Conservation (phyloP, 1,284 basidiomycete genomes). For the Vanrija sp. region DNA sequence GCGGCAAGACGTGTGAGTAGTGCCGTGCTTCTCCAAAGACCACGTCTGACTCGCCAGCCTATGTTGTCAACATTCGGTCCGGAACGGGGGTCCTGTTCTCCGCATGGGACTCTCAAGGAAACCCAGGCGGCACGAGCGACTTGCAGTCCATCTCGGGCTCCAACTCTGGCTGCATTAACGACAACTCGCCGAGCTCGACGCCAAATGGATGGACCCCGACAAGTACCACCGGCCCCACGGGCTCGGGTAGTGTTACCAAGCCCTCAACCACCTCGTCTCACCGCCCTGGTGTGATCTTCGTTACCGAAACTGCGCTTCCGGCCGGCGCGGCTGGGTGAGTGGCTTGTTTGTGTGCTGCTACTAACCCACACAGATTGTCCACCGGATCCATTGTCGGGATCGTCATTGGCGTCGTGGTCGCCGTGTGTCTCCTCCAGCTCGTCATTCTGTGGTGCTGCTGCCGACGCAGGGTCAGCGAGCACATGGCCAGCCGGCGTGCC, state of each 20-base stretch:
- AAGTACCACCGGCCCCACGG: slow-evolving; percentile 20
- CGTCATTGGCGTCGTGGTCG: slow-evolving; percentile 31
- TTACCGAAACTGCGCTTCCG: background rate
- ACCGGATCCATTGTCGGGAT: slow-evolving; percentile 41
- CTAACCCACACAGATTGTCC: slow-evolving; percentile 16
- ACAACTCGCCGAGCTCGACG: slow-evolving; percentile 32
- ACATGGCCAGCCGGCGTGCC: slow-evolving; percentile 29
- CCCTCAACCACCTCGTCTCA: background rate
- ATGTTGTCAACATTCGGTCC: slow-evolving; percentile 34
- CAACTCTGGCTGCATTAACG: slow-evolving; percentile 25
- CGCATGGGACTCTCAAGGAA: slow-evolving; percentile 28
- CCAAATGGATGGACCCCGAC: slow-evolving; percentile 4
- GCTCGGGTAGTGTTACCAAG: slow-evolving; percentile 31
- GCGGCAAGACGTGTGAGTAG: background rate
- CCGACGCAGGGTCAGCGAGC: slow-evolving; percentile 26
- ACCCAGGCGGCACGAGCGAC: slow-evolving; percentile 32
- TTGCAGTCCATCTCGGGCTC: slow-evolving; percentile 24
- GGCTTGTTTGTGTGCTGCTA: background rate
- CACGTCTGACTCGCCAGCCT: slow-evolving; percentile 13
- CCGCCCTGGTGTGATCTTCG: background rate
- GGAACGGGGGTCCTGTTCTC: slow-evolving; percentile 33
- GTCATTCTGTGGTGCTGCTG: slow-evolving; percentile 42
- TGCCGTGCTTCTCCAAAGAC: background rate
- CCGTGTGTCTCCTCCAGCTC: slow-evolving; percentile 28
- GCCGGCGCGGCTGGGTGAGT: slow-evolving; percentile 25